phyloP scores from a whole-genome alignment of 2,329 filamentous ascomycete genomes.

The Colletotrichum musae region DNA sequence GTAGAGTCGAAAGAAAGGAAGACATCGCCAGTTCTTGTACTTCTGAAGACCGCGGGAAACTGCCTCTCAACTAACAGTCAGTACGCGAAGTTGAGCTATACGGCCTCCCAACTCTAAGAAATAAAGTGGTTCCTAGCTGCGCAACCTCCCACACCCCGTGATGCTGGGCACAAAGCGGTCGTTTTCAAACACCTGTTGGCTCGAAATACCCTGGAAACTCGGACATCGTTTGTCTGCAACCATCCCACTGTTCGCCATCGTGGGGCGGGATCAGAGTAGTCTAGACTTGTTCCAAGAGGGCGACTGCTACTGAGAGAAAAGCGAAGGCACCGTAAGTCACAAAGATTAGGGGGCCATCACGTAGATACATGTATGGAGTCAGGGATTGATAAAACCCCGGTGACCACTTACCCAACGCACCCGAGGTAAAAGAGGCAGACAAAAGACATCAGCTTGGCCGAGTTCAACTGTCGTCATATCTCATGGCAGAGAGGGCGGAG shows the following conservation, averaged over 20 bases:
- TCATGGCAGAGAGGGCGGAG: neutral
- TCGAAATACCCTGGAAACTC: neutral
- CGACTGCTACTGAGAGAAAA: neutral
- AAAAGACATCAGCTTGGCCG: neutral
- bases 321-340: neutral
- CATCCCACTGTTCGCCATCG: neutral
- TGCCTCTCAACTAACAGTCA: neutral
- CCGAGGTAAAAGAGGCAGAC: neutral
- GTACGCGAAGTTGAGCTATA: neutral
- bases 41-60: neutral
- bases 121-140: neutral
- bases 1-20: neutral
- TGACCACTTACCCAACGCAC: neutral
- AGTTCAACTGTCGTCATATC: neutral
- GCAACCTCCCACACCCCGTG: neutral
- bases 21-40: neutral
- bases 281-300: neutral
- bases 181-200: neutral
- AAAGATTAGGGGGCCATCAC: neutral
- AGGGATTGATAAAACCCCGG: neutral
- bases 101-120: neutral
- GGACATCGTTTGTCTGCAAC: neutral
- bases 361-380: neutral
- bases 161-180: neutral
- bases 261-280: neutral